Evolutionary conservation across 129 eudicot species (phyloP).

Genomic region (Escallonia herrerae): DNA sequence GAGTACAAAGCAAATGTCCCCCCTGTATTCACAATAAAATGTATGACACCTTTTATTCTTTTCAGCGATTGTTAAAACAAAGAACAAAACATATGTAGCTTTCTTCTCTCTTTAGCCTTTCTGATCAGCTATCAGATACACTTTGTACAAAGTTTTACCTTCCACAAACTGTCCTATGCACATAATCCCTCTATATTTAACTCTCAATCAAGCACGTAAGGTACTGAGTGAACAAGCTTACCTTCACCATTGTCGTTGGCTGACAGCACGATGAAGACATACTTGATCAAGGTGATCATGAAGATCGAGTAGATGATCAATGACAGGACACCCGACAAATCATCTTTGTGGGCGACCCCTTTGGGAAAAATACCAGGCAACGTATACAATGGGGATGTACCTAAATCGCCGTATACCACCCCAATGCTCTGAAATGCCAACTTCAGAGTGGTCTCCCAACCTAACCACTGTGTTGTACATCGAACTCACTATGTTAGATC

Average conservation of each 20-base stretch:
- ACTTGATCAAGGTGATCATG: conserved; percentile 37
- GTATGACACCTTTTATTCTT: too few relatives aligned
- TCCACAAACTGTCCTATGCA: too few relatives aligned
- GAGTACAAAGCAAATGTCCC: conserved; percentile 53
- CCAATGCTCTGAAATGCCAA: conserved; percentile 47
- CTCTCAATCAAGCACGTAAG: background rate
- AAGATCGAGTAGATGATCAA: conserved; percentile 41
- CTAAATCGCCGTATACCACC: conserved; percentile 48
- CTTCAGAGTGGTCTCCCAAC: background rate
- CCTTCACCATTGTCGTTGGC: conserved; percentile 52
- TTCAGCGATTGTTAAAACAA: background rate
- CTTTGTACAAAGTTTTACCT: too few relatives aligned
- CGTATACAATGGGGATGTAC: conserved; percentile 42
- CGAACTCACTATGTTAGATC: too few relatives aligned
- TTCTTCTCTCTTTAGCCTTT: background rate
- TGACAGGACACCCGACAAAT: conserved; percentile 39
- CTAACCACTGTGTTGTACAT: too few relatives aligned
- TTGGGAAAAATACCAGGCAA: conserved; percentile 34
- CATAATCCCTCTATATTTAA: background rate
- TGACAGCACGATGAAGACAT: conserved; percentile 38
- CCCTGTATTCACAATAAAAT: conserved; percentile 16
- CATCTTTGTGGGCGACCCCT: conserved; percentile 32
- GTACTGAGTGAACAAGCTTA: conserved; percentile 8
- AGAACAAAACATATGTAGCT: background rate
- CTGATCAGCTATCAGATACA: too few relatives aligned